These are phyloP conservation scores for Penicillium sp. DNA, from an alignment of 2,329 filamentous ascomycete species.

Conservation along the genomic window DNA sequence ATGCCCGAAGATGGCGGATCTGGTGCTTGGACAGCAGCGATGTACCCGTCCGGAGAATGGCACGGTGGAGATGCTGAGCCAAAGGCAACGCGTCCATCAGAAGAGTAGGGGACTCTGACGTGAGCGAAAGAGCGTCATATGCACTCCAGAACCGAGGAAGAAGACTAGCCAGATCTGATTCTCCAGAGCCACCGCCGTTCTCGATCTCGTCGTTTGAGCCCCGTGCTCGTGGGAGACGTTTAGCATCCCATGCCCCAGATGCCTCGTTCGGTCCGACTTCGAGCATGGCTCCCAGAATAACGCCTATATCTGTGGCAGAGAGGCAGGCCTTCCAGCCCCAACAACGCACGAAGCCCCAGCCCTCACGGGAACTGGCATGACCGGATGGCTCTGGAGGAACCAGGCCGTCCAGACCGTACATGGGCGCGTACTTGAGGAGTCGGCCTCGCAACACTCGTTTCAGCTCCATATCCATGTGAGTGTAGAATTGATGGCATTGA, in stretches of 20 bases:
- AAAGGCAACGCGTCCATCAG: slow-evolving; percentile 74
- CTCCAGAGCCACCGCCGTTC: slow-evolving; percentile 15
- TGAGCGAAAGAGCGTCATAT: slow-evolving; percentile 52
- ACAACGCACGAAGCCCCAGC: slow-evolving; percentile 93
- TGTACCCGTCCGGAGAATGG: slow-evolving; percentile 89
- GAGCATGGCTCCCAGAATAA: slow-evolving; percentile 83
- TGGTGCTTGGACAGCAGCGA: slow-evolving; percentile 88
- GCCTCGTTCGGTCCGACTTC: slow-evolving; percentile 64
- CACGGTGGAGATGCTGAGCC: slow-evolving; percentile 82
- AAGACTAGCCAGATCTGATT: slow-evolving; percentile 31
- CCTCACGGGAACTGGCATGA: slow-evolving; percentile 70
- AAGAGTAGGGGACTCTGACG: slow-evolving; percentile 40
- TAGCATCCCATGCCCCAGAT: slow-evolving; percentile 31
- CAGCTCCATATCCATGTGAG: slow-evolving; percentile 96
- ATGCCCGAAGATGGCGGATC: slow-evolving; percentile 85
- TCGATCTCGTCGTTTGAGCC: slow-evolving; percentile 18
- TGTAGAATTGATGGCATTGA: slow-evolving; percentile 92
- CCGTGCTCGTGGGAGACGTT: slow-evolving; percentile 23
- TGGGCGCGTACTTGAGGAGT: slow-evolving; percentile 81
- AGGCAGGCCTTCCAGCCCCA: slow-evolving; percentile 97
- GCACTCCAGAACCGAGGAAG: slow-evolving; percentile 53
- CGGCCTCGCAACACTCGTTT: slow-evolving; percentile 82
- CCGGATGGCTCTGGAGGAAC: slow-evolving; percentile 73
- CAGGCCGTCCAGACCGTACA: slow-evolving; percentile 90
- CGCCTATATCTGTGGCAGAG: slow-evolving; percentile 88